A percentile compares a stretch with the other conserved stretches of the same genome.
Evolutionary conservation across 352 stramenopile species (phyloP).

Genomic region (Phytophthora meadii): DNA sequence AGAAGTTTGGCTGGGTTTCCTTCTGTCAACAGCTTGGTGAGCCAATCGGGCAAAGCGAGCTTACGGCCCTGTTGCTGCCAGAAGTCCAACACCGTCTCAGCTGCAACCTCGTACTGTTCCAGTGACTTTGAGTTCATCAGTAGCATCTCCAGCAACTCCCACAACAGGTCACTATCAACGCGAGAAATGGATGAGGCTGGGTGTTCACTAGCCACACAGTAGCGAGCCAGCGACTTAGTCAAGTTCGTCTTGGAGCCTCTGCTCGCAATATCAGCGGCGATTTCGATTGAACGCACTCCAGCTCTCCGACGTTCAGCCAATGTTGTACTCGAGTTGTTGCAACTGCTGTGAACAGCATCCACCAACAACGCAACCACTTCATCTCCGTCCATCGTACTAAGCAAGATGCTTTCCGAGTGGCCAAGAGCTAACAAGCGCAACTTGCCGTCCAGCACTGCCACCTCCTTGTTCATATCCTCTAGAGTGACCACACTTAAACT

Average conservation of each 20-base stretch:
- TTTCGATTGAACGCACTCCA: constrained; percentile 52
- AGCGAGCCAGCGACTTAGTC: constrained; percentile 72
- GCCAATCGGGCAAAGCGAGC: constrained; percentile 66
- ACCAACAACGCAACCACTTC: constrained; percentile 69
- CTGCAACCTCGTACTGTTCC: constrained; percentile 65
- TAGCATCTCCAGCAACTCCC: constrained; percentile 64
- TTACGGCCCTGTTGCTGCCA: constrained; percentile 62
- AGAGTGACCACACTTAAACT: constrained; percentile 65
- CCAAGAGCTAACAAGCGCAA: constrained; percentile 60
- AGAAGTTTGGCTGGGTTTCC: constrained; percentile 71
- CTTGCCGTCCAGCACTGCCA: constrained; percentile 72
- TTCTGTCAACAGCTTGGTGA: constrained; percentile 49
- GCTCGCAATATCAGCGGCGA: constrained; percentile 57
- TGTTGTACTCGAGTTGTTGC: constrained; percentile 32
- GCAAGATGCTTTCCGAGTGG: constrained; percentile 57
- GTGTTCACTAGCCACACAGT: constrained; percentile 64
- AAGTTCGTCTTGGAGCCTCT: constrained; percentile 32
- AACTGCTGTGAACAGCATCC: constrained; percentile 44
- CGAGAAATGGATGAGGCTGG: constrained; percentile 31
- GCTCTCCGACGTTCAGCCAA: constrained; percentile 54
- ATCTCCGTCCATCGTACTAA: constrained; percentile 63
- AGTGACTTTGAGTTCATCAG: constrained; percentile 48
- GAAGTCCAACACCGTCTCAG: constrained; percentile 57
- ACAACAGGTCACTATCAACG: constrained; percentile 52
- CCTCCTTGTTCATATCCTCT: constrained; percentile 64